Conservation (phyloP, 306 rosid genomes). For the Malus orientalis region DNA sequence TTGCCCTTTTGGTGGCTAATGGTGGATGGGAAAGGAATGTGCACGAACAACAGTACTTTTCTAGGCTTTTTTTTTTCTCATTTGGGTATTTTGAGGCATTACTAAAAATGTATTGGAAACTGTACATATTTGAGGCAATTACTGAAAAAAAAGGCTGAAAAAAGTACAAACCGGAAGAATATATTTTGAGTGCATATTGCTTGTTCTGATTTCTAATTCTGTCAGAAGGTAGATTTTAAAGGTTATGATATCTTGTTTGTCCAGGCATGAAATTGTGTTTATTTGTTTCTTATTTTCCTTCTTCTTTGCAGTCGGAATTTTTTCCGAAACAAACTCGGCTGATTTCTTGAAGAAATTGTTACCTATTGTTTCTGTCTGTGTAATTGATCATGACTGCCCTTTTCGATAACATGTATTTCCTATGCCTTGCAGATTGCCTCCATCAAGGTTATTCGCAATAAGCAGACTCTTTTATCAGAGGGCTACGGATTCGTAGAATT, state of each 20-base stretch:
- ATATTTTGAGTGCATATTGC: not conserved
- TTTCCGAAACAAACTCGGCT: not conserved
- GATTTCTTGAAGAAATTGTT: not conserved
- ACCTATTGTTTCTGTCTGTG: not conserved
- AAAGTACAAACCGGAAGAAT: not conserved
- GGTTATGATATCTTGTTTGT: not conserved
- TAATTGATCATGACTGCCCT: not conserved
- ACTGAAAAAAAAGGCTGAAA: too few species aligned
- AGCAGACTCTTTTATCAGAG: conserved; percentile 78
- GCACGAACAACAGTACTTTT: not conserved
- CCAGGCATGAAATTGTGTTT: not conserved
- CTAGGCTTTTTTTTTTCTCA: not conserved
- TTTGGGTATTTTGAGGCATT: not conserved
- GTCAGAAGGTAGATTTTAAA: not conserved
- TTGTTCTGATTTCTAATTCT: not conserved
- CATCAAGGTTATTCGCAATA: conserved; percentile 85
- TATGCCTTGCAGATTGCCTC: conserved; percentile 52
- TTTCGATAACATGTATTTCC: not conserved
- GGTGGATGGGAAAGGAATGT: not conserved
- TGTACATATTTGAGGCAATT: not conserved
- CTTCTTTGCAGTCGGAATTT: not conserved
- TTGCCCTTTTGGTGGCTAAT: not conserved
- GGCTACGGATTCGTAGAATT: conserved; percentile 95
- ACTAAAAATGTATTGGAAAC: too few species aligned
- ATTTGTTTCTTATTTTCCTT: not conserved